Evolutionary conservation across 176 grass and related monocot species (phyloP).

Genomic region (Alopecurus myosuroides): DNA sequence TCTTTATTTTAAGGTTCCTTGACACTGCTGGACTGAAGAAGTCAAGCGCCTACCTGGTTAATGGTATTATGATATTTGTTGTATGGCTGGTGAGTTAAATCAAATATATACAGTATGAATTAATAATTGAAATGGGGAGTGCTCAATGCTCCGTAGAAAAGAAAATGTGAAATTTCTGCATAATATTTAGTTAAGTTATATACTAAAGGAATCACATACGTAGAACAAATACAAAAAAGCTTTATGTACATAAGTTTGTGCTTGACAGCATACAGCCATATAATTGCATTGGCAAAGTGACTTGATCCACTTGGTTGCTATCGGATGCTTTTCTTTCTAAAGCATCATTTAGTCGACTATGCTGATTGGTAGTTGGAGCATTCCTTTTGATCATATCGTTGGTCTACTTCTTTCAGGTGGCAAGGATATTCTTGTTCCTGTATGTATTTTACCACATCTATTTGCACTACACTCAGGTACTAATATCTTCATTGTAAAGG

Average conservation of each 20-base stretch:
- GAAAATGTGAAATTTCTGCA: not conserved
- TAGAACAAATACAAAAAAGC: not conserved
- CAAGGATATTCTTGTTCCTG: conserved; percentile 92
- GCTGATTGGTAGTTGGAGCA: not conserved
- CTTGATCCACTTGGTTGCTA: not conserved
- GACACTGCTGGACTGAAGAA: conserved; percentile 91
- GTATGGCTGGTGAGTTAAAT: conserved; percentile 66
- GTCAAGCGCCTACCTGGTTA: conserved; percentile 78
- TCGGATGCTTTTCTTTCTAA: not conserved
- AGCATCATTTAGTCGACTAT: not conserved
- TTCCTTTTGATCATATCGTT: conserved; percentile 24
- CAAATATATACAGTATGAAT: not conserved
- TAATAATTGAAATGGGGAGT: not conserved
- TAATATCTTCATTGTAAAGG: conserved; percentile 1
- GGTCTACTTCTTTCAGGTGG: conserved; percentile 52
- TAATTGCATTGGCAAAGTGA: not conserved
- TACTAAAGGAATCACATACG: not conserved
- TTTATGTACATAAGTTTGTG: not conserved
- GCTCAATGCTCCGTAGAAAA: not conserved
- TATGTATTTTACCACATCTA: conserved; percentile 92
- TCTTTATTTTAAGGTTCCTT: conserved; percentile 73
- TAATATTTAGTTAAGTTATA: not conserved
- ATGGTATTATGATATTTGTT: conserved; percentile 85
- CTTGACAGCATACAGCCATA: not conserved
- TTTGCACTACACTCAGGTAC: conserved; percentile 84